Evolutionary conservation across 2,329 filamentous ascomycete genomes (phyloP), one percentile per base, ranked within the genome.

Genomic region (Aspergillaceae sp.): DNA sequence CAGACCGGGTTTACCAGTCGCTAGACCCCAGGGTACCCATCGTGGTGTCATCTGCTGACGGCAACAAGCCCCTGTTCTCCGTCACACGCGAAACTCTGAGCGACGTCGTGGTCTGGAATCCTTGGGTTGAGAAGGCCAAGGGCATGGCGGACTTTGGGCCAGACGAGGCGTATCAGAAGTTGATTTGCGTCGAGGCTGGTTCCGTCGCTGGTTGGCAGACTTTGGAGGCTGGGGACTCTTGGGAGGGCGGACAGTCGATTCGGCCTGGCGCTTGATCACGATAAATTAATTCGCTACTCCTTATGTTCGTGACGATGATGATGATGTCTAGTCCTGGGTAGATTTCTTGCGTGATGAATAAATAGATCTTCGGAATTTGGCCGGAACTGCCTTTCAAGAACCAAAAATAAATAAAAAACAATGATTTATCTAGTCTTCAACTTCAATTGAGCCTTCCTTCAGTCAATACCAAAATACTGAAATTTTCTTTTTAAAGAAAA

Each of bases 91-190:
- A 96, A 68, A 90, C 88, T 55, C 76, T 98, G 55, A 78, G 79
- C 51, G 87, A 97, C 56, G 83, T 92, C 10, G 91, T 96, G 1
- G 86, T 97, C 29, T 98, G 92, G 92, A 98, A 98, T 69, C 92
- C 92, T 1, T 96, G 91, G 89, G 76, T 77, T 36, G 87, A 90
- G 52, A 94, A 94, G 74, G 82, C 87, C 1, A 79, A 82, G 57
- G 77, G 77, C 4, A 94, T 95, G 71, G 82, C 74, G 44, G 92
- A 98, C 67, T 96, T 97, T 64, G 79, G 78, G 48, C 92, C 92
- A 42, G 86, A 94, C 62, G 86, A 90, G 45, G 92, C 86, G 34
- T 97, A 84, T 74, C 87, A 87, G 74, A 80, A 88, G 48, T 96
- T 97, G 87, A 74, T 98, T 38, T 97, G 92, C 63, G 80, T 97